phyloP scores from a whole-genome alignment of 805 yeast genomes.

The Wickerhamomyces chambardii region DNA sequence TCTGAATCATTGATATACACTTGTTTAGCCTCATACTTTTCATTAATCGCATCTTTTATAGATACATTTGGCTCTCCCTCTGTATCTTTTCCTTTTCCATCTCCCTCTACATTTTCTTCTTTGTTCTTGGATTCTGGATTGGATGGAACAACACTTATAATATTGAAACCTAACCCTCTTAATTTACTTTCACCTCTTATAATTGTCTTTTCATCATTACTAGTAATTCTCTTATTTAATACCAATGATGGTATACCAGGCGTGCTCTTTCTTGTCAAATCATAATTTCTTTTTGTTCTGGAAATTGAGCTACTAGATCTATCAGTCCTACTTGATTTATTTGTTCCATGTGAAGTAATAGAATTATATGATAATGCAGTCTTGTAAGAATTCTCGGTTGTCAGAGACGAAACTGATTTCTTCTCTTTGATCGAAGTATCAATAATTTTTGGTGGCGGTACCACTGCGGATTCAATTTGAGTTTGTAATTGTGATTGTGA shows the following conservation, averaged over 20 bases:
- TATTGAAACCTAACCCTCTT: slow-evolving; percentile 1
- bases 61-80: neutral
- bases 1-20: too few relatives aligned
- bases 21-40: too few relatives aligned
- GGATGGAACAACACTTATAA: slow-evolving; percentile 1
- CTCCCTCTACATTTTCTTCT: neutral
- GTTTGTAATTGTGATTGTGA: neutral
- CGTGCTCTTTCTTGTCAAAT: slow-evolving; percentile 14
- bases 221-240: slow-evolving; percentile 1
- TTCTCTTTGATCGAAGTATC: neutral
- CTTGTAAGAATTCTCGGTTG: neutral
- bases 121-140: neutral
- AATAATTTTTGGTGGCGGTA: neutral
- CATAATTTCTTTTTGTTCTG: slow-evolving; percentile 4
- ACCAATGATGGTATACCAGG: slow-evolving; percentile 14
- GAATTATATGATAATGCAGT: slow-evolving; percentile 4
- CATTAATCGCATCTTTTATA: too few relatives aligned
- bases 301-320: neutral
- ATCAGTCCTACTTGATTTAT: slow-evolving; percentile 4
- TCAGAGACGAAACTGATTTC: neutral
- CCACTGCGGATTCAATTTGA: neutral
- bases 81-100: neutral
- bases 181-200: slow-evolving; percentile 1
- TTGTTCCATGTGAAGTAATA: slow-evolving; percentile 2
- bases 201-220: neutral